Conservation (phyloP, 2,329 filamentous ascomycete species). For the Botrytis hyacinthi region DNA sequence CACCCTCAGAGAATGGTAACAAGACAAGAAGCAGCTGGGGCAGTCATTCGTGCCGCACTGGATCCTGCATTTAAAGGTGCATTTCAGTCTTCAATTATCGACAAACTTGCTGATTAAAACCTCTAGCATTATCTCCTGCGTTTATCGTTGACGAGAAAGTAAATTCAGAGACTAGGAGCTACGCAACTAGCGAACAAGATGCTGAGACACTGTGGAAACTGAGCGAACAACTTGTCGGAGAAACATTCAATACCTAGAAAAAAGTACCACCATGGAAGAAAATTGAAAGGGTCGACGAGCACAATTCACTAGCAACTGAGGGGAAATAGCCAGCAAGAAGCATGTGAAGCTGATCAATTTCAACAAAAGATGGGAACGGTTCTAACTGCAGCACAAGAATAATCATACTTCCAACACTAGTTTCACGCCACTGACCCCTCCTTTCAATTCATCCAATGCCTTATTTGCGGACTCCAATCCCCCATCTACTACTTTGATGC, state of each 20-base stretch:
- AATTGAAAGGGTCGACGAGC: background rate
- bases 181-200: background rate
- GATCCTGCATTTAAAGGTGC: background rate
- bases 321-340: background rate
- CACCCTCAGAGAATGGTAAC: background rate
- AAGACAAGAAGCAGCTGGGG: background rate
- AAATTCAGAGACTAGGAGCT: background rate
- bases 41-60: background rate
- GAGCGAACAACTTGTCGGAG: background rate
- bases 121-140: background rate
- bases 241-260: background rate
- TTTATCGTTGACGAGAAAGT: background rate
- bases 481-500: constrained; percentile 42
- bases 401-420: constrained; percentile 36
- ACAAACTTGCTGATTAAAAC: background rate
- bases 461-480: constrained; percentile 38
- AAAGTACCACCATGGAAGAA: background rate
- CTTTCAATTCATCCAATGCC: constrained; percentile 43
- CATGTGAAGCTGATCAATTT: background rate
- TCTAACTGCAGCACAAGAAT: background rate
- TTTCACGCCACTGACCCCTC: constrained; percentile 44
- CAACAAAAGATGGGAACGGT: background rate
- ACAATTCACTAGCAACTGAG: background rate
- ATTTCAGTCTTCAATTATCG: background rate
- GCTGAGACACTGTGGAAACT: background rate